Evolutionary conservation across 2,329 filamentous ascomycete genomes (phyloP).

Genomic region (Malbranchea cinnamomea): DNA sequence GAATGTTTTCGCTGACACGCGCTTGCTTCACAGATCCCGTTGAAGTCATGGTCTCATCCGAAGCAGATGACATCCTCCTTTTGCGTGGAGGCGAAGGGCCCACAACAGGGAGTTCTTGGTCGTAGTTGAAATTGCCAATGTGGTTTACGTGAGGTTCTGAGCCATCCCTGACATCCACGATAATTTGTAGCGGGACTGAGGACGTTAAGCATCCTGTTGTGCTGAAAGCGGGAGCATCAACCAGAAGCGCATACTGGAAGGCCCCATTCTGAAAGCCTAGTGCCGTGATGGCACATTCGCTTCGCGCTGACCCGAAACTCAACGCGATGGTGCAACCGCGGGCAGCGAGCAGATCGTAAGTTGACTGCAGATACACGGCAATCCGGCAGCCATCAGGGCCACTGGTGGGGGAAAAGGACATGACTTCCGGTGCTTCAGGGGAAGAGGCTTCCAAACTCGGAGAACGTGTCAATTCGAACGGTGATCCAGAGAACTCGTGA

Average conservation of each 20-base stretch:
- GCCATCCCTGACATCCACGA: conserved; percentile 43
- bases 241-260: conserved; percentile 57
- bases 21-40: conserved; percentile 36
- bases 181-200: conserved; percentile 43
- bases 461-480: conserved; percentile 48
- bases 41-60: conserved; percentile 34
- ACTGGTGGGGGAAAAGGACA: conserved; percentile 53
- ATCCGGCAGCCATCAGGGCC: conserved; percentile 58
- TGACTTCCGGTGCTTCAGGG: conserved; percentile 47
- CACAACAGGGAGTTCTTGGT: conserved; percentile 29
- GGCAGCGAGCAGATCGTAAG: conserved; percentile 55
- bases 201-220: conserved; percentile 40
- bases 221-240: conserved; percentile 54
- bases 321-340: conserved; percentile 42
- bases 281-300: conserved; percentile 51
- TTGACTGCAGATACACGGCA: conserved; percentile 56
- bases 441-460: conserved; percentile 51
- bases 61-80: conserved; percentile 40
- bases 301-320: conserved; percentile 65
- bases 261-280: conserved; percentile 40
- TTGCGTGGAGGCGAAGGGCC: conserved; percentile 35
- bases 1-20: conserved; percentile 34
- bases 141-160: conserved; percentile 36
- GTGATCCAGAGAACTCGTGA: conserved; percentile 24
- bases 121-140: conserved; percentile 49